Base-by-base conservation (phyloP, 148 eudicot species). In the Rhododendron simsii region DNA sequence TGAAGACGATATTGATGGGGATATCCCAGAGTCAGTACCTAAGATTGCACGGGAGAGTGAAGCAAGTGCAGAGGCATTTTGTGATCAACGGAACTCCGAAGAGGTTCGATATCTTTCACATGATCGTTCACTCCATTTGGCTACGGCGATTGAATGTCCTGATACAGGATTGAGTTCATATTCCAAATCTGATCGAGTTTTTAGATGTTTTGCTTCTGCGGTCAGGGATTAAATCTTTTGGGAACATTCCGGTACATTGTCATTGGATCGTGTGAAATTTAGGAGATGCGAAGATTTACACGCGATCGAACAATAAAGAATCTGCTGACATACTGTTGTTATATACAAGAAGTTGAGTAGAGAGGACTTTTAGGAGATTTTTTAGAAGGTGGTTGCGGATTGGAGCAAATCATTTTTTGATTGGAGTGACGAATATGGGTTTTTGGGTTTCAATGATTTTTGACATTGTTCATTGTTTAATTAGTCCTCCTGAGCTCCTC, bases 101-200 rank as follows among this genome's bases (percentile, higher is more conserved):
- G 85, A 89, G 92, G 50, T 94, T 79, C 76, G 96, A 92, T 75
- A 81, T 93, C 51, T 87, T 92, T 81, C 89, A 93, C n/a, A 92
- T 93, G 95, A 88, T 88, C 44, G 47, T 94, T 50, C 94, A 94
- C 47, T 94, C 96, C 23, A 59, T 92, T 75, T 94, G 96, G 96
- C 93, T 94, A 26, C 89, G 96, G 59, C 91, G 96, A 80, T 89
- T 94, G 89, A 94, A 92, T 81, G 59, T 92, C 48, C 87, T 8
- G 3, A 45, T 88, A 51, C 59, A 73, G 2, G 74, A 53, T 86
- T 59, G 82, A 83, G n/a, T n/a, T 26, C 51, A 23, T 26, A 4
- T 45, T 48, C 47, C 3, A 75, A 37, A 5, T 33, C 10, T 0
- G 10, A 71, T 10, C 18, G 18, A 1, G 5, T 3, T 30, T 33